Conservation (phyloP, 2,329 filamentous ascomycete species). For the Paraphaeosphaeria minitans region DNA sequence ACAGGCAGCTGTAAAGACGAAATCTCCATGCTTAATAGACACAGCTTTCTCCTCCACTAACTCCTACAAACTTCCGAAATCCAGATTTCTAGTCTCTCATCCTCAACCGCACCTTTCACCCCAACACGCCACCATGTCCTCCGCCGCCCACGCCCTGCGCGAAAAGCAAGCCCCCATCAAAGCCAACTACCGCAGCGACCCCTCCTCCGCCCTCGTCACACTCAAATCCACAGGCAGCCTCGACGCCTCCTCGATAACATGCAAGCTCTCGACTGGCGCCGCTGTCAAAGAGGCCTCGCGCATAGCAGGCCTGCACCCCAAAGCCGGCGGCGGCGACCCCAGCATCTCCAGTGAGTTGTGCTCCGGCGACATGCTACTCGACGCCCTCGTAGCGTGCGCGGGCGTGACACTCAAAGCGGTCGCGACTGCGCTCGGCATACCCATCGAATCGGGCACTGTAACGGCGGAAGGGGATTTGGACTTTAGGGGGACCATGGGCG, state of each 20-base stretch:
- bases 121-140: slow-evolving; percentile 24
- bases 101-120: not conserved
- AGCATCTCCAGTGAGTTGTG: slow-evolving; percentile 55
- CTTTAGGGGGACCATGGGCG: slow-evolving; percentile 56
- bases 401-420: slow-evolving; percentile 59
- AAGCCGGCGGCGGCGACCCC: slow-evolving; percentile 52
- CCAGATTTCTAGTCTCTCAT: not conserved
- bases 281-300: slow-evolving; percentile 48
- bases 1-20: not conserved
- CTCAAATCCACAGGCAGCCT: slow-evolving; percentile 53
- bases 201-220: slow-evolving; percentile 53
- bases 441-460: slow-evolving; percentile 50
- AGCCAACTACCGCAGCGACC: slow-evolving; percentile 51
- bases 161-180: slow-evolving; percentile 57
- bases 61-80: not conserved
- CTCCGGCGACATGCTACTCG: slow-evolving; percentile 57
- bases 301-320: slow-evolving; percentile 55
- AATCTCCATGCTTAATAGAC: not conserved
- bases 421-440: slow-evolving; percentile 53
- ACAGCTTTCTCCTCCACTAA: not conserved
- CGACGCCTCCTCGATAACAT: slow-evolving; percentile 53
- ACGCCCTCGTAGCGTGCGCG: slow-evolving; percentile 57
- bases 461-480: slow-evolving; percentile 55
- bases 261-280: slow-evolving; percentile 52
- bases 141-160: slow-evolving; percentile 46